These are phyloP conservation scores for Phoma sp. DNA, from an alignment of 2,329 filamentous ascomycete species.

Conservation along the genomic window DNA sequence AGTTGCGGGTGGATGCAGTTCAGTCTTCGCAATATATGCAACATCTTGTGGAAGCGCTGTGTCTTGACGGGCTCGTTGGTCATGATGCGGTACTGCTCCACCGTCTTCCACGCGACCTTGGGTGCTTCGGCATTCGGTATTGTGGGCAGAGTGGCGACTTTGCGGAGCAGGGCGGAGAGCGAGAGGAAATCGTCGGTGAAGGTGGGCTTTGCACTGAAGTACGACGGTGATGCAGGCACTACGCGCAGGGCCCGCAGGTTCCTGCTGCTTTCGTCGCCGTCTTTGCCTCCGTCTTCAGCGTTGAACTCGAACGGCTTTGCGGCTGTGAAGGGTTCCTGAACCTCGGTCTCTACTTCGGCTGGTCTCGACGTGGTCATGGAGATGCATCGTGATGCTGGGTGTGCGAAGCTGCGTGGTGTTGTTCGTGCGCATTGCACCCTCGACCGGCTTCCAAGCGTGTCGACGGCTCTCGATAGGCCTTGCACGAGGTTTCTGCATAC, in stretches of 20 bases:
- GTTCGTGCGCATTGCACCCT: constrained; percentile 32
- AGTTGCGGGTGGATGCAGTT: constrained; percentile 84
- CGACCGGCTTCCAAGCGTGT: constrained; percentile 27
- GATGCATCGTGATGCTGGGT: constrained; percentile 38
- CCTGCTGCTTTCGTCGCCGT: constrained; percentile 18
- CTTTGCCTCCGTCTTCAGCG: constrained; percentile 14
- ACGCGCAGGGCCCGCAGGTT: constrained; percentile 63
- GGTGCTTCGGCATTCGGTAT: constrained; percentile 70
- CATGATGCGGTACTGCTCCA: constrained; percentile 72
- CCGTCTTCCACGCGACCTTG: constrained; percentile 79
- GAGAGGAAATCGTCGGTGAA: constrained; percentile 86
- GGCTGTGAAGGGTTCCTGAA: constrained; percentile 46
- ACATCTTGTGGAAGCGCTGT: constrained; percentile 77
- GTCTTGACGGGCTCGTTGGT: constrained; percentile 58
- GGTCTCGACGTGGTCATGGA: constrained; percentile 37
- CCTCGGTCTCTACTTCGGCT: constrained; percentile 33
- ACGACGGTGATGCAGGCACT: constrained; percentile 86
- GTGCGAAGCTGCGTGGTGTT: constrained; percentile 27
- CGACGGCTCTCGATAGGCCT: constrained; percentile 35
- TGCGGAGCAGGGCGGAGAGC: constrained; percentile 73
- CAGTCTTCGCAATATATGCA: constrained; percentile 77
- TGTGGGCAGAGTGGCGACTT: constrained; percentile 75
- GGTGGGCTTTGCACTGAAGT: constrained; percentile 84
- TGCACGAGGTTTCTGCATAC: constrained; percentile 40
- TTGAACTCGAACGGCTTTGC: constrained; percentile 55